Evolutionary conservation across 768 basidiomycete species (phyloP).

Genomic region (Pleurotus tuoliensis): DNA sequence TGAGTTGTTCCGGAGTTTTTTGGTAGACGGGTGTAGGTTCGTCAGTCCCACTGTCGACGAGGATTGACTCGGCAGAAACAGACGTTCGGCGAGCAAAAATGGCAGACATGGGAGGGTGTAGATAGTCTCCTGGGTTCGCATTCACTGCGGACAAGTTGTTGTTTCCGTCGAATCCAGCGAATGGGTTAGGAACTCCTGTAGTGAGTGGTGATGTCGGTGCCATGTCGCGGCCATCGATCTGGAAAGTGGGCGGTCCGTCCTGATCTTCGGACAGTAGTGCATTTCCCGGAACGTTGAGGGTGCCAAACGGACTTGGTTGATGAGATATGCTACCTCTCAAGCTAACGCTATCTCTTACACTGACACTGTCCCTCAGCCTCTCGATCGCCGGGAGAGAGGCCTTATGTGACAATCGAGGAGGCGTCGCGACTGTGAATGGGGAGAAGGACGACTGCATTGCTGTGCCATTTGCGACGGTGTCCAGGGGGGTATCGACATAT

Average conservation of each 20-base stretch:
- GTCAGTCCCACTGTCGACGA: conserved; percentile 63
- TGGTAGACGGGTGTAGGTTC: conserved; percentile 70
- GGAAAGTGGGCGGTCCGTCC: conserved; percentile 48
- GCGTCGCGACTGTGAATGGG: conserved; percentile 43
- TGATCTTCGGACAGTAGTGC: conserved; percentile 56
- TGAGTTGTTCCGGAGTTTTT: conserved; percentile 82
- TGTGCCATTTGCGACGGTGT: conserved; percentile 16
- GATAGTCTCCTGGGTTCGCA: conserved; percentile 53
- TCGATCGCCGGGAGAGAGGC: conserved; percentile 37
- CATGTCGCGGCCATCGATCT: conserved; percentile 54
- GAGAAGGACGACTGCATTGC: conserved; percentile 42
- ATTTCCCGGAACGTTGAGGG: conserved; percentile 78
- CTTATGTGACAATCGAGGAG: conserved; percentile 35
- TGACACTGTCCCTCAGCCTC: conserved; percentile 5
- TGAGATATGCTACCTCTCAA: conserved; percentile 45
- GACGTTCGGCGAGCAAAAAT: conserved; percentile 90
- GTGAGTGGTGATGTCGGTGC: conserved; percentile 61
- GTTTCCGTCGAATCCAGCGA: conserved; percentile 46
- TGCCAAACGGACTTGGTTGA: conserved; percentile 62
- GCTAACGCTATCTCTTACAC: conserved; percentile 2
- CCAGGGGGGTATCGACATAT: conserved; percentile 49
- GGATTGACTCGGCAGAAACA: conserved; percentile 94
- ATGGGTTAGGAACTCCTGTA: conserved; percentile 36
- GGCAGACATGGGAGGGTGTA: conserved; percentile 71
- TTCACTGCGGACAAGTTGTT: conserved; percentile 42